Conservation (phyloP, 2,329 filamentous ascomycete genomes). For the Diplodia mutila region DNA sequence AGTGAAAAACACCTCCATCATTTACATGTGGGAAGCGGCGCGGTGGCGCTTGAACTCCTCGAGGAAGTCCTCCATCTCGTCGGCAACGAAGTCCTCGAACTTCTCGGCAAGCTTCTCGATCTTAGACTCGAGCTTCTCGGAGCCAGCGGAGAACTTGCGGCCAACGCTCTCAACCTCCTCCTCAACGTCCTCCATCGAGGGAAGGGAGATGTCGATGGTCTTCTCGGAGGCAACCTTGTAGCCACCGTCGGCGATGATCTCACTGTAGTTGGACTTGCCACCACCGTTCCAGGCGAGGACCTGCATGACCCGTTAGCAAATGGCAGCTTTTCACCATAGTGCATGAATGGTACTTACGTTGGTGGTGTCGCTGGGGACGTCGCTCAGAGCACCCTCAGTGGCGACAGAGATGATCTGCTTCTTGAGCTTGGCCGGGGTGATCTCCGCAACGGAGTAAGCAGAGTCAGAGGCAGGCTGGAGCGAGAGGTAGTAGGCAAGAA, state of each 20-base stretch:
- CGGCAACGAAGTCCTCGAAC: slow-evolving; percentile 53
- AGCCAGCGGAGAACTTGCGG: slow-evolving; percentile 39
- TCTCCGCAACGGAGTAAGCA: slow-evolving; percentile 83
- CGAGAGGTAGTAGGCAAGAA: slow-evolving; percentile 96
- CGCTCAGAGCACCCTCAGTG: slow-evolving; percentile 75
- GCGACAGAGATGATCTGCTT: slow-evolving; percentile 80
- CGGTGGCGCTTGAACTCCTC: slow-evolving; percentile 53
- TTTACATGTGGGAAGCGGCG: slow-evolving; percentile 8
- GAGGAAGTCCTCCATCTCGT: slow-evolving; percentile 57
- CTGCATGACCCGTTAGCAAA: slow-evolving; percentile 41
- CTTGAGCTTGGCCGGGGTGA: slow-evolving; percentile 96
- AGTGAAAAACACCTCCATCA: not conserved
- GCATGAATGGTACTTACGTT: slow-evolving; percentile 62
- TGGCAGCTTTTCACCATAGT: not conserved
- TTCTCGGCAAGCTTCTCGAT: slow-evolving; percentile 52
- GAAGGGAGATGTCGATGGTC: slow-evolving; percentile 31
- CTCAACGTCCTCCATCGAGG: slow-evolving; percentile 30
- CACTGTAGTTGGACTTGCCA: slow-evolving; percentile 86
- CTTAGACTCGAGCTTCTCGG: slow-evolving; percentile 50
- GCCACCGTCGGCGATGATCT: slow-evolving; percentile 74
- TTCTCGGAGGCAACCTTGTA: slow-evolving; percentile 58
- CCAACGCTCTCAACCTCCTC: slow-evolving; percentile 43
- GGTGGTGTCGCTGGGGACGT: slow-evolving; percentile 82
- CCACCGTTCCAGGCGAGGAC: slow-evolving; percentile 99
- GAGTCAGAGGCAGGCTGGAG: slow-evolving; percentile 91